Evolutionary conservation across 495 filamentous ascomycete genomes (phyloP).

Genomic region (Penicillium samsonianum): DNA sequence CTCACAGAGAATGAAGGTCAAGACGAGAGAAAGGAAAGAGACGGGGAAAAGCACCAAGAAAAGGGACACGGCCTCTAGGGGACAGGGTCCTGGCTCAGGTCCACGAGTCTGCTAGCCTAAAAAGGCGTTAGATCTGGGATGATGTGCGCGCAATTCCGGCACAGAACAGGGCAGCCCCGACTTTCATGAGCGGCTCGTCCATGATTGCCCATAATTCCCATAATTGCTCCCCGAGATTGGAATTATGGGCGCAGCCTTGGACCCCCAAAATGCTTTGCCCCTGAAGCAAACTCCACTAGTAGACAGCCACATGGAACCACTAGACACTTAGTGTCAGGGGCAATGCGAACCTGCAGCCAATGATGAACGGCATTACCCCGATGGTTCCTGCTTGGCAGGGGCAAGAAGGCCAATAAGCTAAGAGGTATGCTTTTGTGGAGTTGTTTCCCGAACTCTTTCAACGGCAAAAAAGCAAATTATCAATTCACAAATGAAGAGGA

Average conservation of each 20-base stretch:
- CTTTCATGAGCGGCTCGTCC: conserved; percentile 16
- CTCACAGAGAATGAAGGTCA: conserved; percentile 33
- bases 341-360: conserved; percentile 11
- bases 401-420: conserved; percentile 22
- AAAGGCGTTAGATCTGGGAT: conserved; percentile 11
- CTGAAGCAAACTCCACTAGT: conserved; percentile 21
- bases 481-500: neutral
- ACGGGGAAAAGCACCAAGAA: conserved; percentile 22
- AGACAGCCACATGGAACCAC: conserved; percentile 14
- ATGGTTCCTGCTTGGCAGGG: conserved; percentile 33
- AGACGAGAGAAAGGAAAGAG: conserved; percentile 27
- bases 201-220: conserved; percentile 7
- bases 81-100: conserved; percentile 5
- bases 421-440: conserved; percentile 7
- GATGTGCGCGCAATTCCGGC: conserved; percentile 8
- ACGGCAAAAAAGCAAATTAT: conserved; percentile 1
- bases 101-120: conserved; percentile 17
- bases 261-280: conserved; percentile 12
- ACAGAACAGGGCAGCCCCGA: conserved; percentile 4
- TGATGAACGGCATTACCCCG: conserved; percentile 16
- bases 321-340: conserved; percentile 28
- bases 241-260: conserved; percentile 10
- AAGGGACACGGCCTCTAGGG: conserved; percentile 20
- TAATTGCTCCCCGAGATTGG: conserved; percentile 10
- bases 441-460: conserved; percentile 4